phyloP scores from a whole-genome alignment of 495 filamentous ascomycete genomes.

The Aspergillus haitiensis region DNA sequence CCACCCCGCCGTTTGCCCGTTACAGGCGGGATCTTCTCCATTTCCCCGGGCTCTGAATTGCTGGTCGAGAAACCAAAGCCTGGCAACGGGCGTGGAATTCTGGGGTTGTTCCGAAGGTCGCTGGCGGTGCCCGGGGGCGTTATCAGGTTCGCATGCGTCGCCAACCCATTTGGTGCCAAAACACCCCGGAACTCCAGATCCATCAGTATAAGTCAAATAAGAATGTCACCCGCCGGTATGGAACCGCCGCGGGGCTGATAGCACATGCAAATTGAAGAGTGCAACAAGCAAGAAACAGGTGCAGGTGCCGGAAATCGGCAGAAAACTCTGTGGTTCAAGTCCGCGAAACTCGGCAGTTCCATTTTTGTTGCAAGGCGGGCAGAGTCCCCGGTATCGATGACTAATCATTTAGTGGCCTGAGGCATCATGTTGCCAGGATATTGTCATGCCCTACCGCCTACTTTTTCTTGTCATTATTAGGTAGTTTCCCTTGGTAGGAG shows the following conservation, averaged over 20 bases:
- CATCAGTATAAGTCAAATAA: slow-evolving; percentile 38
- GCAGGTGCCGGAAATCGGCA: slow-evolving; percentile 50
- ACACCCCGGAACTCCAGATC: slow-evolving; percentile 45
- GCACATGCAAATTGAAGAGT: slow-evolving; percentile 28
- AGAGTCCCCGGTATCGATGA: background rate
- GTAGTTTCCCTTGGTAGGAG: no score
- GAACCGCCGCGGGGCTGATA: slow-evolving; percentile 33
- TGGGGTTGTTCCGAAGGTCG: slow-evolving; percentile 47
- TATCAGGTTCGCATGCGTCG: slow-evolving; percentile 31
- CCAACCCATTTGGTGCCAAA: slow-evolving; percentile 41
- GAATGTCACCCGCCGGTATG: slow-evolving; percentile 35
- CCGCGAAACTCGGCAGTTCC: slow-evolving; percentile 34
- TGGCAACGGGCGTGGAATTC: slow-evolving; percentile 39
- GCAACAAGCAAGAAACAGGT: slow-evolving; percentile 22
- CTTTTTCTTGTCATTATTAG: no score
- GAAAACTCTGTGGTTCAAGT: slow-evolving; percentile 24
- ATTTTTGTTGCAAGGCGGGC: background rate
- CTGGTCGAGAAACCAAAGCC: slow-evolving; percentile 36
- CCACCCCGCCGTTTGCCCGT: slow-evolving; percentile 50
- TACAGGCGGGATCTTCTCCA: slow-evolving; percentile 47
- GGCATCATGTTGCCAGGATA: no score
- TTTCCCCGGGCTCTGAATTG: slow-evolving; percentile 39
- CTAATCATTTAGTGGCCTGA: no score
- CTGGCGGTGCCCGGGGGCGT: slow-evolving; percentile 32
- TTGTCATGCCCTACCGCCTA: no score